Conservation (phyloP, 2,329 filamentous ascomycete species). For the Clarireedia hainanense region DNA sequence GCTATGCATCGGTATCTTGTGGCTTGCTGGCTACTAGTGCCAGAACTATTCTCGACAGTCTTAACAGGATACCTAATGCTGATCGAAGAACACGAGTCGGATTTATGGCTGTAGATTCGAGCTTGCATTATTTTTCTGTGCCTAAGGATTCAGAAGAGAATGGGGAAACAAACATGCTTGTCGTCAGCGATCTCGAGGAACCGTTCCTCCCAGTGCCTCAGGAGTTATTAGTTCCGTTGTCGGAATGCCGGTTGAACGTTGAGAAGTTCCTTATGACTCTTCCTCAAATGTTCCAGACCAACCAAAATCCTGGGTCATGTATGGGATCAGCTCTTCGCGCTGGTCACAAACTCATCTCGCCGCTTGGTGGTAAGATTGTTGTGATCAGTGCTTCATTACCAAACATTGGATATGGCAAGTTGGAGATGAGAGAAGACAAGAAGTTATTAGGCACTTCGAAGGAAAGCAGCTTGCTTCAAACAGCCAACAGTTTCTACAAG, state of each 20-base stretch:
- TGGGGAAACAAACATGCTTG: constrained; percentile 81
- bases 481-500: constrained; percentile 95
- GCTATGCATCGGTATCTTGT: constrained; percentile 80
- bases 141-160: constrained; percentile 81
- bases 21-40: constrained; percentile 88
- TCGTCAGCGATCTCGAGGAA: constrained; percentile 91
- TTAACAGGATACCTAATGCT: constrained; percentile 96
- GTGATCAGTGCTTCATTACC: constrained; percentile 86
- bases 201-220: constrained; percentile 92
- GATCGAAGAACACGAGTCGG: constrained; percentile 87
- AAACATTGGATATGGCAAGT: constrained; percentile 80
- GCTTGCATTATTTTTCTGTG: constrained; percentile 92
- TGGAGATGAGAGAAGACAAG: constrained; percentile 93
- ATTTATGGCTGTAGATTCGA: constrained; percentile 92
- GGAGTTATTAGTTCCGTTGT: constrained; percentile 82
- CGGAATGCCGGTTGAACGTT: constrained; percentile 82
- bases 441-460: constrained; percentile 91
- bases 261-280: constrained; percentile 86
- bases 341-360: constrained; percentile 91
- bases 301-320: constrained; percentile 79
- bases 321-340: constrained; percentile 91
- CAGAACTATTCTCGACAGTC: constrained; percentile 86
- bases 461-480: constrained; percentile 80
- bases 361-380: constrained; percentile 89
- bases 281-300: constrained; percentile 94